Base-by-base conservation (phyloP, 768 basidiomycete genomes). In the Auricularia heimuer region DNA sequence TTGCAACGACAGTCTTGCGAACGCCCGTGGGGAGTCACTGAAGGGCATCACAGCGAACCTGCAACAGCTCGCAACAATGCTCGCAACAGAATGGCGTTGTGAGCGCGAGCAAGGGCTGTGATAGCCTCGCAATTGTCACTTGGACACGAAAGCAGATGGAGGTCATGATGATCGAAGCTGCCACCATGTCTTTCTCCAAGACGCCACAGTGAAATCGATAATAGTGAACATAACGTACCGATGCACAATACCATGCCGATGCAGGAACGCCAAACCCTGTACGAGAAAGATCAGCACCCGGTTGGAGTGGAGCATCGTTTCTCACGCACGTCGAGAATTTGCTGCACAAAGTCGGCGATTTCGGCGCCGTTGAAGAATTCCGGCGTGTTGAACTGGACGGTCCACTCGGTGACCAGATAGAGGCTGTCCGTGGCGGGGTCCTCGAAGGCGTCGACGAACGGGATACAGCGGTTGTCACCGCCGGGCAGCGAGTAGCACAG, bases 331-430 rank as follows among this genome's bases (percentile, higher is more conserved):
- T 14, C 12, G 56, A 60, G 56, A n/a, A 34, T 60, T 29, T 60
- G 56, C 24, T 60, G 56, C 24, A 60, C 34, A 18, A 60, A 60
- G 56, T 60, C 56, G 1, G 24, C 10, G 1, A 60, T 33, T 18
- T 60, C 56, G 11, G 29, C 24, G 14, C 56, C 56, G 34, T 60
- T 60, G 56, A 60, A 60, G 56, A 60, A 60, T 18, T 60, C 56
- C 12, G 56, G 56, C 24, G 14, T 35, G 24, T 60, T 35, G 56
- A 24, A 60, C 34, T 14, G 24, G 14, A 14, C 24, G 3, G 56
- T 34, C 56, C 56, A 60, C 29, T 60, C 56, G 56, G 56, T 60
- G 34, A 60, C 29, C 24, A 60, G 56, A 33, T 33, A 60, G 24
- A 60, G 56, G 29, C 34, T 60, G 56, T 60, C 56, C 24, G 56